Conservation (phyloP, 768 basidiomycete genomes). For the Suillus fuscotomentosus region DNA sequence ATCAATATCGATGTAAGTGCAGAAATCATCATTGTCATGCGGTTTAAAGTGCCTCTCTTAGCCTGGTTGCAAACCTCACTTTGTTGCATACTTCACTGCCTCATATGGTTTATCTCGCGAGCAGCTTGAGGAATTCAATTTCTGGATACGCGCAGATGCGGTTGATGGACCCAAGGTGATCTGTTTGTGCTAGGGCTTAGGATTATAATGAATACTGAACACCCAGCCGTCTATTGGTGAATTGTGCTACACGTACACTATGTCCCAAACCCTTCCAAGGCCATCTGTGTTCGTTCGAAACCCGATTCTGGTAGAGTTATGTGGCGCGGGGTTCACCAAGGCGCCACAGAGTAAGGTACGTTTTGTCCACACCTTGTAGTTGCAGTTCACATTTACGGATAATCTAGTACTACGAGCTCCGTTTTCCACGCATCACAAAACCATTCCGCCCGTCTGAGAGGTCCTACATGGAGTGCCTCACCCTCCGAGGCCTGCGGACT, state of each 20-base stretch:
- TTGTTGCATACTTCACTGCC: conserved; percentile 71
- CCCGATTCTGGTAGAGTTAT: conserved; percentile 71
- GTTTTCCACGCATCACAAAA: conserved; percentile 81
- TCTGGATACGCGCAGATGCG: conserved; percentile 42
- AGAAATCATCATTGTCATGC: neutral
- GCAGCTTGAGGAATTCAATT: conserved; percentile 72
- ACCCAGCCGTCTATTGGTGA: conserved; percentile 20
- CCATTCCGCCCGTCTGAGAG: conserved; percentile 61
- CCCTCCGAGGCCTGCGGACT: conserved; percentile 48
- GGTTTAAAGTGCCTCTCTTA: conserved; percentile 19
- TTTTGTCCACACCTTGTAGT: neutral
- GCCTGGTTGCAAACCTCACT: conserved; percentile 52
- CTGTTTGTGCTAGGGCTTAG: neutral
- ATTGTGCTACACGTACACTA: conserved; percentile 55
- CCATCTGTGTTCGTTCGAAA: conserved; percentile 58
- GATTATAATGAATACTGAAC: neutral
- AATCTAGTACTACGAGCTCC: conserved; percentile 73
- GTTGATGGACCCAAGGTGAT: conserved; percentile 14
- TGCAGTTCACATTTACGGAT: neutral
- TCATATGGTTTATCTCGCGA: conserved; percentile 73
- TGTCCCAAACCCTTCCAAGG: conserved; percentile 45
- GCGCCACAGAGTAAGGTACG: conserved; percentile 52
- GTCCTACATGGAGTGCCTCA: conserved; percentile 56
- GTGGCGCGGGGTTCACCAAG: conserved; percentile 84
- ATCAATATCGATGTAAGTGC: conserved; percentile 38